Evolutionary conservation across 2,329 filamentous ascomycete species (phyloP).

Genomic region (Canariomyces notabilis): DNA sequence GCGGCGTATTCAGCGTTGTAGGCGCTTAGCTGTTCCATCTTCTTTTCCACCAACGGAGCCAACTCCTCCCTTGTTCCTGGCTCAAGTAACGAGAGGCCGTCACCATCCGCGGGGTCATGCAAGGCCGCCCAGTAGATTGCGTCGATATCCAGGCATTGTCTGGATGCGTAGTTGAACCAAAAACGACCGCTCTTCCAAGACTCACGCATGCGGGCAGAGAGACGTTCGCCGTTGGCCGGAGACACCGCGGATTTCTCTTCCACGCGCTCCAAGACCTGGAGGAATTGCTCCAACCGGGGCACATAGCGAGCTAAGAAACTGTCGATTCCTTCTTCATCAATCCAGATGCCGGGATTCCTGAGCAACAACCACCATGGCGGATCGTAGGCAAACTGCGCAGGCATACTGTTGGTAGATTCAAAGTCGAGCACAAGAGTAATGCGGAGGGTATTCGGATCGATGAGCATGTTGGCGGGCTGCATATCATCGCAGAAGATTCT

Average conservation of each 20-base stretch:
- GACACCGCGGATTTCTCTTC: no score
- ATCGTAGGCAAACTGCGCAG: constrained; percentile 34
- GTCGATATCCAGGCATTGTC: not conserved
- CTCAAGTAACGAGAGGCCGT: no score
- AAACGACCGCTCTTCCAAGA: not conserved
- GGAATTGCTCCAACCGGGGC: constrained; percentile 34
- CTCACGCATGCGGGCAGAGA: not conserved
- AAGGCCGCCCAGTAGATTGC: no score
- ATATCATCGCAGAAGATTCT: constrained; percentile 37
- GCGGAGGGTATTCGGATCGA: constrained; percentile 31
- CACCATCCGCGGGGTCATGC: no score
- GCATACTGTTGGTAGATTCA: constrained; percentile 39
- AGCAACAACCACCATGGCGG: constrained; percentile 38
- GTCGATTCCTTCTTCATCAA: constrained; percentile 7
- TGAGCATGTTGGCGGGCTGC: constrained; percentile 35
- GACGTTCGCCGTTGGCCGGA: no score
- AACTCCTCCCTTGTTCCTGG: no score
- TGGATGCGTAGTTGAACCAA: not conserved
- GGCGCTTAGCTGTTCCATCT: no score
- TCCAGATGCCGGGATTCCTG: constrained; percentile 18
- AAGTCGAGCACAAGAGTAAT: constrained; percentile 37
- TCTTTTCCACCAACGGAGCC: no score
- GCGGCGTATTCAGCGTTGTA: no score
- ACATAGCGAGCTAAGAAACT: constrained; percentile 28
- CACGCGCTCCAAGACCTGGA: constrained; percentile 31